Evolutionary conservation across 495 filamentous ascomycete genomes (phyloP), one percentile per base, ranked within the genome.

Genomic region (Podospora pseudopauciseta): DNA sequence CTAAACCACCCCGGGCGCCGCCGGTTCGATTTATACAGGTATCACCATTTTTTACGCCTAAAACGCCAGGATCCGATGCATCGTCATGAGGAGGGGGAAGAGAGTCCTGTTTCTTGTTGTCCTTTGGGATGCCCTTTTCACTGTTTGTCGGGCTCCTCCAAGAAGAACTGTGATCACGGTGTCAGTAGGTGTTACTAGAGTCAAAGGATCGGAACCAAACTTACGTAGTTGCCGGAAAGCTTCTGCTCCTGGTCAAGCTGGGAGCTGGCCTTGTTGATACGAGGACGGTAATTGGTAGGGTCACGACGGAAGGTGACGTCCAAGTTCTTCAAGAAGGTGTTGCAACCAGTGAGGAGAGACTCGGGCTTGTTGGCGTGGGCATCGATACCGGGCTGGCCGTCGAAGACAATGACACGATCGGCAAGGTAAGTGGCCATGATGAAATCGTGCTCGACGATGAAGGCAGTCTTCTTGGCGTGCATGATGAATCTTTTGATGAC

Each of bases 401-500:
- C 95, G 75, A 99, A 99, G 70, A 98, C 95, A 76, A 99, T 98
- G 75, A 99, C 95, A 72, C 94, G 91, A 74, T 99, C 95, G 55
- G 96, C 95, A 20, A 98, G 88, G 78, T 99, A 99, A 19, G 95
- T 86, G 32, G 93, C 93, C 95, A 98, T 98, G 84, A 97, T 98
- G 83, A 99, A 98, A 88, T 99, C 96, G 90, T 99, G 95, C 88
- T 99, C 95, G 73, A 98, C 95, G 70, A 99, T 88, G 79, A 99
- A 98, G 49, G 96, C 95, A 0, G 95, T 98, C 86, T 98, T 98
- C 89, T 99, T 98, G 67, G 92, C 88, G 85, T 98, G 94, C 95
- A 98, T 99, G 74, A 99, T 97, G 86, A 97, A 99, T 68, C 95
- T 90, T 85, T 99, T 99, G 83, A 99, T 99, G 73, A 98, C 95